A percentile compares a stretch with the other conserved stretches of the same genome.
These are phyloP conservation scores for Gastrodia elata DNA, from an alignment of 106 monocot genomes.

Conservation along the genomic window DNA sequence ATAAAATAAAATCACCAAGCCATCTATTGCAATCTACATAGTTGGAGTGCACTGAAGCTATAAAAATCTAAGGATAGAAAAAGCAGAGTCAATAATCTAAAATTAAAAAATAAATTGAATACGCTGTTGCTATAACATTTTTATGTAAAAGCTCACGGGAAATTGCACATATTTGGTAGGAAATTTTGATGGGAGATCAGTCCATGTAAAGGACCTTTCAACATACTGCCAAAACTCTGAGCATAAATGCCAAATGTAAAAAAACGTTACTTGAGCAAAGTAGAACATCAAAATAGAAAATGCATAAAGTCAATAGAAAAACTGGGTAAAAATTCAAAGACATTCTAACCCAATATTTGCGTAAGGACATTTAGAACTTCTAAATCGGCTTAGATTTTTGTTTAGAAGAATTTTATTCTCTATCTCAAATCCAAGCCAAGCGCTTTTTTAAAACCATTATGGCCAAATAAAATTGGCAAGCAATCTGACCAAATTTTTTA, in stretches of 20 bases:
- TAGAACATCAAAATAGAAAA: not conserved
- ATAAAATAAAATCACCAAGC: slow-evolving; percentile 96
- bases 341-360: too few relatives aligned
- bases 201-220: slow-evolving; percentile 98
- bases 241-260: slow-evolving; percentile 12
- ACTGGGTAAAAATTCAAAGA: too few relatives aligned
- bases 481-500: too few relatives aligned
- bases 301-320: too few relatives aligned
- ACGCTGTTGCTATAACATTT: not conserved
- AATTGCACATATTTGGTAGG: slow-evolving; percentile 99
- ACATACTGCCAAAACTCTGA: slow-evolving; percentile 98
- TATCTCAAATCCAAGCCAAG: too few relatives aligned
- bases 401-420: too few relatives aligned
- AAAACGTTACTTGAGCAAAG: slow-evolving; percentile 1
- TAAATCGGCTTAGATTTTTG: too few relatives aligned
- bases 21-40: slow-evolving; percentile 99
- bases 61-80: slow-evolving; percentile 49
- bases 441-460: too few relatives aligned
- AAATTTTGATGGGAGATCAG: slow-evolving; percentile 96
- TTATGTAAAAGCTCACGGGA: slow-evolving; percentile 49
- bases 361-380: too few relatives aligned
- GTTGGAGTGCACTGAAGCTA: slow-evolving; percentile 85
- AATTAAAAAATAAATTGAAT: not conserved
- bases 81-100: not conserved
- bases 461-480: too few relatives aligned